Evolutionary conservation across 495 filamentous ascomycete genomes (phyloP).

Genomic region (Astrothelium subdiscretum): DNA sequence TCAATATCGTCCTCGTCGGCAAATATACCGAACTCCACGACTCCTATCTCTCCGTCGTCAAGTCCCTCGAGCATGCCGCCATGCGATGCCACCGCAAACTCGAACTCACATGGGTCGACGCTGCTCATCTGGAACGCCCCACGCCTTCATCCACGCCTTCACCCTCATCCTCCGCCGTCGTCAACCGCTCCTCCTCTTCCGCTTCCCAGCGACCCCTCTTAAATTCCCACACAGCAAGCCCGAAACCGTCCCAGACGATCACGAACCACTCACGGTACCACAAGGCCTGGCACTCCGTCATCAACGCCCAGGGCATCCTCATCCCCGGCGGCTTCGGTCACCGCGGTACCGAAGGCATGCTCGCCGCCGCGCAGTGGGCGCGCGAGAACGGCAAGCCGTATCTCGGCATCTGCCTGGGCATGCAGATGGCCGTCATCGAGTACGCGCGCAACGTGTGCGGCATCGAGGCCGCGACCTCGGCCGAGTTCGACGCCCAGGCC

Average conservation of each 20-base stretch:
- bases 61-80: conserved; percentile 78
- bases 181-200: neutral
- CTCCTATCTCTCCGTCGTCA: conserved; percentile 69
- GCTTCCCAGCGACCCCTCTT: neutral
- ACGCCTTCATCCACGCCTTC: conserved; percentile 18
- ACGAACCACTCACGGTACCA: conserved; percentile 62
- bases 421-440: conserved; percentile 92
- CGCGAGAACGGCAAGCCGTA: conserved; percentile 70
- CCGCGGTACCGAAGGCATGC: conserved; percentile 80
- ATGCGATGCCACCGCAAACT: conserved; percentile 79
- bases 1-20: conserved; percentile 79
- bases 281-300: conserved; percentile 76
- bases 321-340: conserved; percentile 77
- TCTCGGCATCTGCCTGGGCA: conserved; percentile 86
- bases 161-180: neutral
- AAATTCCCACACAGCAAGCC: neutral
- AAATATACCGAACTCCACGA: conserved; percentile 82
- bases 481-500: conserved; percentile 50
- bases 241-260: conserved; percentile 13
- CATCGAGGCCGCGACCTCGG: conserved; percentile 43
- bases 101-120: conserved; percentile 71
- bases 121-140: conserved; percentile 63
- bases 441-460: conserved; percentile 63
- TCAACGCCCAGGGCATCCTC: conserved; percentile 54
- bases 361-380: conserved; percentile 69